Base-by-base conservation (phyloP, 257 asterid genomes). In the Ehretia macrophylla region DNA sequence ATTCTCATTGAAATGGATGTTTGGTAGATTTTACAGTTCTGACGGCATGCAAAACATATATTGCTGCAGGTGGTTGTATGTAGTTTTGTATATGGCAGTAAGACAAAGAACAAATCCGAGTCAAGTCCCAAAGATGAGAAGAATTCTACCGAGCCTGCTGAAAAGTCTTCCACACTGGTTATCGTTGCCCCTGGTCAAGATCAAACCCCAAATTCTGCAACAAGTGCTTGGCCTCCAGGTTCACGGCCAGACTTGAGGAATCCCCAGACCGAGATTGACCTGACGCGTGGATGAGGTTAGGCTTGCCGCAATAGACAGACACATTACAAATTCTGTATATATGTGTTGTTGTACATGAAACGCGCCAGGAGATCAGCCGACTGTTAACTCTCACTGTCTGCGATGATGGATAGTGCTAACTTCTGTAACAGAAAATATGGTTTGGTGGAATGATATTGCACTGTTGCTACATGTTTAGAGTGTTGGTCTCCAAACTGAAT, bases 1-100 rank as follows among this genome's bases (percentile, higher is more conserved):
- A 27, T 6, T 6, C 4, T 27, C 35, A 1, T 27, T 27, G 35
- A 27, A 27, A 27, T 27, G 6, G 35, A 27, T 27, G 35, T 27
- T 27, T 27, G 35, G 35, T 27, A 27, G 6, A 27, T 6, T 27
- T 3, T 27, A 6, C 35, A 27, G 4, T 32, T 21, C 11, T 14
- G 23, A 37, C 11, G 12, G 16, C 49, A 17, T 19, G 18, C 9
- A 17, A 23, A 17, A 9, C n/a, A 21, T 53, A 37, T 48, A 3
- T 60, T 42, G 21, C 42, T 63, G 60, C 81, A 90, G 97, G 90
- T 86, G 32, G 92, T 84, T 11, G 86, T 80, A 4, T 83, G 97
- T 82, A 90, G 97, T 66, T 90, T 90, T 59, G 90, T 90, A 12
- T 85, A 85, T 42, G 92, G 90, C 17, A 67, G 77, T 32, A 84